A percentile compares a stretch with the other conserved stretches of the same genome.
These are phyloP conservation scores for Coniochaeta sp. DNA, from an alignment of 2,329 filamentous ascomycete genomes.

Conservation along the genomic window DNA sequence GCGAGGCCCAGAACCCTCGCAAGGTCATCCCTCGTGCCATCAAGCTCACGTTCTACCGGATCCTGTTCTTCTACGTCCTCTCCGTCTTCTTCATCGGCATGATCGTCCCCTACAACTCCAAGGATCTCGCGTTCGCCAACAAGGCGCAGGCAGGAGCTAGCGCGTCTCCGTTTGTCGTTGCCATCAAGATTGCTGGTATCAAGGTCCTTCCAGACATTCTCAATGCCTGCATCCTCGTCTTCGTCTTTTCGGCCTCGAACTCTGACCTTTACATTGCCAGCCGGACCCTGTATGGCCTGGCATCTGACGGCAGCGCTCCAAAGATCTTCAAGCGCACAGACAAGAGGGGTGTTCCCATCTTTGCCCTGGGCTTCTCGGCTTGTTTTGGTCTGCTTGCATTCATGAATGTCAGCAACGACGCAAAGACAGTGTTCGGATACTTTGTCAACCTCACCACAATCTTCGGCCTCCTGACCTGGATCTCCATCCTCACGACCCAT, in stretches of 20 bases:
- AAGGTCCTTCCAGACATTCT: conserved; percentile 15
- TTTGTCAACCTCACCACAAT: conserved; percentile 63
- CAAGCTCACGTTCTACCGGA: conserved; percentile 74
- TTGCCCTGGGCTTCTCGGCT: conserved; percentile 53
- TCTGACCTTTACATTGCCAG: conserved; percentile 10
- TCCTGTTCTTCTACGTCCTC: conserved; percentile 71
- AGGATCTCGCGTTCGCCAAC: conserved; percentile 50
- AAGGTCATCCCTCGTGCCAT: conserved; percentile 70
- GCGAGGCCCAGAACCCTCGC: conserved; percentile 72
- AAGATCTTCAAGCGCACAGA: conserved; percentile 65
- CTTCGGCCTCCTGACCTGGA: conserved; percentile 60
- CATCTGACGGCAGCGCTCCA: conserved; percentile 52
- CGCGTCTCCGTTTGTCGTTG: conserved; percentile 69
- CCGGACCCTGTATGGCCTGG: conserved; percentile 10
- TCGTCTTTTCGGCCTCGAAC: conserved; percentile 9
- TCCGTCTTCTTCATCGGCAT: conserved; percentile 70
- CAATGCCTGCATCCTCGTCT: conserved; percentile 9
- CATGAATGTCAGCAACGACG: conserved; percentile 54
- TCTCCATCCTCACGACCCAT: conserved; percentile 60
- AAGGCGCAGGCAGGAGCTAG: conserved; percentile 42
- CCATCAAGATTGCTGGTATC: conserved; percentile 58
- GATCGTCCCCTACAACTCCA: conserved; percentile 64
- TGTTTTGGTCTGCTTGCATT: conserved; percentile 60
- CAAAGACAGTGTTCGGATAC: conserved; percentile 51
- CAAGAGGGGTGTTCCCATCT: conserved; percentile 62